Evolutionary conservation across 2,329 filamentous ascomycete species (phyloP).

Genomic region (Coniochaeta sp.): DNA sequence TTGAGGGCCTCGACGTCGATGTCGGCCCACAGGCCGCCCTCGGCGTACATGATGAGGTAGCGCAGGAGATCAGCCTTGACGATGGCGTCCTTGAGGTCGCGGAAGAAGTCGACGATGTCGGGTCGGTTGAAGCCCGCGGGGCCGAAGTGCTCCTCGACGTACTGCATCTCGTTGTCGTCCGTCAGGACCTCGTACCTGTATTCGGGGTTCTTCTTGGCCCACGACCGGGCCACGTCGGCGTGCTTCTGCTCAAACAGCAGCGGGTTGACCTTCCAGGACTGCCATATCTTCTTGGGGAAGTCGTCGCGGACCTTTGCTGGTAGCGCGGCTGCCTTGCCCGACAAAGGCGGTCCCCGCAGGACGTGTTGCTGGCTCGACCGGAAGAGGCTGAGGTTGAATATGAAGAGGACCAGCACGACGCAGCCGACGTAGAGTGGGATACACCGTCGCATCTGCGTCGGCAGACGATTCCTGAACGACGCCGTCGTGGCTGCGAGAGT

Average conservation of each 20-base stretch:
- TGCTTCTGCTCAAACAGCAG: conserved; percentile 60
- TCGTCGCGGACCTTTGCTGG: conserved; percentile 9
- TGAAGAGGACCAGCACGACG: conserved; percentile 35
- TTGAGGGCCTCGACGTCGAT: conserved; percentile 34
- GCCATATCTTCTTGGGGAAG: conserved; percentile 67
- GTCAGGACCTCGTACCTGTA: conserved; percentile 65
- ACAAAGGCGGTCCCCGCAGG: conserved; percentile 5
- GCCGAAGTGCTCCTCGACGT: conserved; percentile 63
- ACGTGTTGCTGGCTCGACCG: conserved; percentile 11
- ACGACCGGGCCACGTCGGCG: conserved; percentile 51
- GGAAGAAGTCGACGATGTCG: conserved; percentile 58
- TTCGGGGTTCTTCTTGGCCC: conserved; percentile 58
- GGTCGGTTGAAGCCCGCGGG: conserved; percentile 56
- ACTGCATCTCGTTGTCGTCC: conserved; percentile 59
- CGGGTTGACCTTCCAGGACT: conserved; percentile 67
- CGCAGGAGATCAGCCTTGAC: conserved; percentile 60
- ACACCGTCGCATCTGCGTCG: conserved; percentile 39
- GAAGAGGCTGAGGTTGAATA: conserved; percentile 37
- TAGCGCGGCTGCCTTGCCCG: conserved; percentile 1
- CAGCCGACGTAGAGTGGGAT: conserved; percentile 37
- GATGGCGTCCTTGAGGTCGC: conserved; percentile 53
- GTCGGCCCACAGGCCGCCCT: conserved; percentile 46
- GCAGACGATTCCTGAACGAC: conserved; percentile 30
- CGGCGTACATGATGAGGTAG: conserved; percentile 61
- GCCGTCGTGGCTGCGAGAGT: conserved; percentile 28